A percentile compares a stretch with the other conserved stretches of the same genome.
Evolutionary conservation across 169 alveolate species (phyloP).

Genomic region (Plasmodium billcollinsi): DNA sequence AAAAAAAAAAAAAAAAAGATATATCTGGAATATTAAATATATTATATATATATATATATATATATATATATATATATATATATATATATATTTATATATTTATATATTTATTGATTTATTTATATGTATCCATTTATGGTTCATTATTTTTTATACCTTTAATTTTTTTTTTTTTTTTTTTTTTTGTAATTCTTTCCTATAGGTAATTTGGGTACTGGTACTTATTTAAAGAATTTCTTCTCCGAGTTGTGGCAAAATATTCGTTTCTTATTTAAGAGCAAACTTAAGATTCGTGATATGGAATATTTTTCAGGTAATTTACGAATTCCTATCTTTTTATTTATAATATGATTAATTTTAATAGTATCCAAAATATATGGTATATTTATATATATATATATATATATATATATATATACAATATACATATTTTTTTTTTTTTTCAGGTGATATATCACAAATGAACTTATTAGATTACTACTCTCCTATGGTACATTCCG

Average conservation of each 20-base stretch:
- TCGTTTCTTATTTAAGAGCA: conserved; percentile 18
- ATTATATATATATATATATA: no score
- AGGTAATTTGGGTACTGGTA: conserved; percentile 74
- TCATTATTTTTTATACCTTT: background rate
- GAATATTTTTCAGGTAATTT: conserved; percentile 31
- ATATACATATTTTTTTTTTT: background rate
- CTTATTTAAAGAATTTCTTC: conserved; percentile 48
- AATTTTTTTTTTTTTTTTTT: background rate
- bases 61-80: no score
- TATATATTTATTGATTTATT: no score
- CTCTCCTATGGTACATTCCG: conserved; percentile 53
- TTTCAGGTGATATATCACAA: conserved; percentile 2
- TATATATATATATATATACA: background rate
- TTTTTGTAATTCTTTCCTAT: background rate
- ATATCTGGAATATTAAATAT: no score
- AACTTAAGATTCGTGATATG: conserved; percentile 19
- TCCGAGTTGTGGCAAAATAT: conserved; percentile 53
- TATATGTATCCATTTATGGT: no score
- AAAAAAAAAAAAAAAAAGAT: background rate
- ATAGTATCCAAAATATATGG: no score
- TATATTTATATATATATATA: no score
- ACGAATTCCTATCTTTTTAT: background rate
- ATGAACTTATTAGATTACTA: conserved; percentile 29
- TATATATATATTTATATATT: no score
- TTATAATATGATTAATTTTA: background rate